phyloP scores from a whole-genome alignment of 495 filamentous ascomycete genomes.

The Aspergillus saccharolyticus region DNA sequence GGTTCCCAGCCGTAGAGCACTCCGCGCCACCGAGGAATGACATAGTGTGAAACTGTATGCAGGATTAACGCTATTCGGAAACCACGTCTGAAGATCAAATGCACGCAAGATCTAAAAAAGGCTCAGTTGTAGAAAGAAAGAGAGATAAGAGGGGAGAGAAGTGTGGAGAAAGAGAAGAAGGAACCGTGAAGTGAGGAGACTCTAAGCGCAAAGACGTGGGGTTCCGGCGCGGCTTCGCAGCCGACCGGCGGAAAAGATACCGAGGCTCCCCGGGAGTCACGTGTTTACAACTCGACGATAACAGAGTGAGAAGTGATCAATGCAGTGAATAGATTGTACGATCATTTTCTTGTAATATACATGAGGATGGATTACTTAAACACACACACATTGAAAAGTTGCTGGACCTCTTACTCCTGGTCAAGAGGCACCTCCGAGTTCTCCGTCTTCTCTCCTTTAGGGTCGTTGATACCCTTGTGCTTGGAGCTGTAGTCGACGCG shows the following conservation, averaged over 20 bases:
- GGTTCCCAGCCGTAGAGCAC: slow-evolving; percentile 94
- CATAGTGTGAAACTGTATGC: slow-evolving; percentile 47
- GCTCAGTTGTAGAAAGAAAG: not conserved
- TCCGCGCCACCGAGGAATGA: slow-evolving; percentile 93
- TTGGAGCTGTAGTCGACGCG: slow-evolving; percentile 55
- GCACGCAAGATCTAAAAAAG: not conserved
- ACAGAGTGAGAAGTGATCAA: not conserved
- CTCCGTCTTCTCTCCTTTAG: not conserved
- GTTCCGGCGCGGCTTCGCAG: slow-evolving; percentile 28
- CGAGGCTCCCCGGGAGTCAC: slow-evolving; percentile 37
- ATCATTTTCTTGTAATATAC: not conserved
- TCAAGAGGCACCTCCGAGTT: not conserved
- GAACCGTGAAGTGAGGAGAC: slow-evolving; percentile 4
- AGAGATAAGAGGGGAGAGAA: not conserved
- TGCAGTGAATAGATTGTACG: not conserved
- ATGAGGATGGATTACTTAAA: not conserved
- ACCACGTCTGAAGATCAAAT: not conserved
- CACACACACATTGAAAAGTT: too few relatives aligned
- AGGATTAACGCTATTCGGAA: not conserved
- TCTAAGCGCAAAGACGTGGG: slow-evolving; percentile 27
- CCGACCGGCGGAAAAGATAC: slow-evolving; percentile 20
- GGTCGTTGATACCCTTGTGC: slow-evolving; percentile 8
- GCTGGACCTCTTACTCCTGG: too few relatives aligned
- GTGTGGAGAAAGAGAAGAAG: slow-evolving; percentile 4
- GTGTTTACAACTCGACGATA: slow-evolving; percentile 9